Evolutionary conservation across 768 basidiomycete species (phyloP).

Genomic region (Punctularia strigosozonata): DNA sequence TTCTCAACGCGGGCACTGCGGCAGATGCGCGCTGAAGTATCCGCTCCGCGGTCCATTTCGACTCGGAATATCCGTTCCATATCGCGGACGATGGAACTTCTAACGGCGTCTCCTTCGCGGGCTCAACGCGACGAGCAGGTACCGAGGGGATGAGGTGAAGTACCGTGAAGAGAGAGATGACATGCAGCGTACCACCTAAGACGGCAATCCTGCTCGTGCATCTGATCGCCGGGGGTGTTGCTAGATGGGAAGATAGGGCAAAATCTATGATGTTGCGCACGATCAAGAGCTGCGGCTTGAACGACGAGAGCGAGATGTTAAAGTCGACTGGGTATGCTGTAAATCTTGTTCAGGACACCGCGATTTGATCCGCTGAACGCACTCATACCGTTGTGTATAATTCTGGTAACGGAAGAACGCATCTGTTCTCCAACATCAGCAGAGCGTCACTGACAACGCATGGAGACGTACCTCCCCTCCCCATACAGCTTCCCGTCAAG

Average conservation of each 20-base stretch:
- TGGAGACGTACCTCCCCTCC: too few species aligned
- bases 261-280: conserved; percentile 11
- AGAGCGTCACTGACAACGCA: too few species aligned
- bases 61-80: conserved; percentile 25
- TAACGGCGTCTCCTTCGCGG: background rate
- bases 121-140: background rate
- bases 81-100: conserved; percentile 12
- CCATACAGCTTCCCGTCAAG: conserved; percentile 3
- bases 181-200: conserved; percentile 4
- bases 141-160: too few species aligned
- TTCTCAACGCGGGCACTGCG: conserved; percentile 15
- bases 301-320: conserved; percentile 9
- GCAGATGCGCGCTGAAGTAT: conserved; percentile 20
- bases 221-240: conserved; percentile 6
- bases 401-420: conserved; percentile 9
- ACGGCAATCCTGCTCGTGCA: conserved; percentile 11
- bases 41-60: conserved; percentile 26
- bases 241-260: conserved; percentile 5
- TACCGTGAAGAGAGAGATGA: too few species aligned
- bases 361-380: background rate
- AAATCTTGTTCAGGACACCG: background rate
- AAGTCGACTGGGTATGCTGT: conserved; percentile 11
- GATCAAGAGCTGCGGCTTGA: conserved; percentile 6
- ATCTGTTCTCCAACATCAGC: conserved; percentile 6
- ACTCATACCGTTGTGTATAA: conserved; percentile 16